These are phyloP conservation scores for Uronychia setigera DNA, from an alignment of 73 alveolate species.

Conservation along the genomic window DNA sequence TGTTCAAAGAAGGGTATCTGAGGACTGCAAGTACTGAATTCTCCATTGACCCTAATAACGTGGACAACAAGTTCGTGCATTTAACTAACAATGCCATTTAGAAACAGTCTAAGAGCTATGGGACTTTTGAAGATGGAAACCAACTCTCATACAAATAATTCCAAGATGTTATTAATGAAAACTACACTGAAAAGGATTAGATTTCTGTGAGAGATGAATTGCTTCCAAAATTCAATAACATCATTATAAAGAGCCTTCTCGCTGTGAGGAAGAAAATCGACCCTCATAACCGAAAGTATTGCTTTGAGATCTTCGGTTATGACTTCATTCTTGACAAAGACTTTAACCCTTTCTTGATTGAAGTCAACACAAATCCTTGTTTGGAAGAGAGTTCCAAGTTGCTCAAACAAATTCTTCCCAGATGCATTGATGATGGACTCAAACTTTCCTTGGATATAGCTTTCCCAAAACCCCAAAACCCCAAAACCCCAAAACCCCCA, in stretches of 20 bases:
- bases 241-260: conserved; percentile 37
- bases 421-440: conserved; percentile 91
- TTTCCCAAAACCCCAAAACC: too few species aligned
- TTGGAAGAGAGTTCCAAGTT: conserved; percentile 86
- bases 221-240: conserved; percentile 50
- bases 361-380: conserved; percentile 95
- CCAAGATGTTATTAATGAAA: conserved; percentile 29
- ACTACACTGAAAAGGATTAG: neutral
- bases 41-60: conserved; percentile 47
- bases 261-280: conserved; percentile 45
- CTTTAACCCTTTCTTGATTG: conserved; percentile 86
- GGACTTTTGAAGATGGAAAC: conserved; percentile 91
- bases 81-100: conserved; percentile 92
- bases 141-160: conserved; percentile 53
- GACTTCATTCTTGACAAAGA: conserved; percentile 74
- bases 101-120: conserved; percentile 79
- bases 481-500: too few species aligned
- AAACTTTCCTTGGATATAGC: conserved; percentile 71
- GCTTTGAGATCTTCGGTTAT: too few species aligned
- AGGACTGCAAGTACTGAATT: conserved; percentile 80
- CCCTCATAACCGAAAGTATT: conserved; percentile 40
- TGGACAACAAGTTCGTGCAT: too few species aligned
- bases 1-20: conserved; percentile 90
- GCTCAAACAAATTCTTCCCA: conserved; percentile 76
- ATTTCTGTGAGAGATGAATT: conserved; percentile 42